phyloP scores from a whole-genome alignment of 768 basidiomycete species.

The Leccinum incarnatum region DNA sequence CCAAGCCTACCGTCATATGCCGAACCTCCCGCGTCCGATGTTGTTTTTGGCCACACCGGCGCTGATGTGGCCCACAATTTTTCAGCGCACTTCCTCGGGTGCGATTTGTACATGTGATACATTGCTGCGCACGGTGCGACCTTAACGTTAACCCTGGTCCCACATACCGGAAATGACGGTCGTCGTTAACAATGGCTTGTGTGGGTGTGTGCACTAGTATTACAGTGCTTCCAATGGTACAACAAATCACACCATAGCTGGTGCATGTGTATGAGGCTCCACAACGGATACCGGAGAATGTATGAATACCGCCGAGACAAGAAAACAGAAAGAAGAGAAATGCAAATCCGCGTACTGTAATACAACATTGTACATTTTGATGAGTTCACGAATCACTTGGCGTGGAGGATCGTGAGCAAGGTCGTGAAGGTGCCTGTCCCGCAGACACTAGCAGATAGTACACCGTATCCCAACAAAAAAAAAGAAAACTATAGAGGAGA shows the following conservation, averaged over 20 bases:
- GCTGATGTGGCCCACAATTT: background rate
- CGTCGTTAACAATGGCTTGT: background rate
- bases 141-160: background rate
- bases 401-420: background rate
- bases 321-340: background rate
- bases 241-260: background rate
- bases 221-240: background rate
- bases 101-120: background rate
- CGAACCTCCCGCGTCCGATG: background rate
- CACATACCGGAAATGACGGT: background rate
- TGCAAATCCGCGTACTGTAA: background rate
- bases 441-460: slow-evolving; percentile 9
- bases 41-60: background rate
- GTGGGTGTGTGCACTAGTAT: background rate
- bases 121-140: background rate
- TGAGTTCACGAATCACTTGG: background rate
- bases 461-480: background rate
- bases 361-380: slow-evolving; percentile 8
- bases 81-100: background rate
- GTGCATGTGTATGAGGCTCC: background rate
- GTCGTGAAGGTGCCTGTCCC: background rate
- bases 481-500: background rate
- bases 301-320: too few relatives aligned
- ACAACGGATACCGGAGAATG: background rate
- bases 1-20: background rate